These are phyloP conservation scores for Mucor velutinosus DNA, from an alignment of 371 early-diverging fungal genomes.

Conservation along the genomic window DNA sequence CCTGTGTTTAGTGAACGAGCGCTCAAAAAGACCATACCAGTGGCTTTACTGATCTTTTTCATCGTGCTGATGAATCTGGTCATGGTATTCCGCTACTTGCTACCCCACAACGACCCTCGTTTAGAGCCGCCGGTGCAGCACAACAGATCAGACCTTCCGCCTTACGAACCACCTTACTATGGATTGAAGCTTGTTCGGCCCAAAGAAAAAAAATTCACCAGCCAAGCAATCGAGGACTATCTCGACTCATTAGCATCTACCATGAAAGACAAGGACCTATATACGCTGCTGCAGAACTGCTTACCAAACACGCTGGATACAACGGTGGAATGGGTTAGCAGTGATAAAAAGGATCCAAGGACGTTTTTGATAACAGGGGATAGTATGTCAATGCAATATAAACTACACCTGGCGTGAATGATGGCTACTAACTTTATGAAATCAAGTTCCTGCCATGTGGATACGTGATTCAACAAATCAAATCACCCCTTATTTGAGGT, in stretches of 20 bases:
- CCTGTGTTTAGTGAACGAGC: not conserved
- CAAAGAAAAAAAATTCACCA: conserved; percentile 30
- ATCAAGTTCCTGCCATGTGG: conserved; percentile 58
- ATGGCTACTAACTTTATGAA: not conserved
- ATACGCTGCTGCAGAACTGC: conserved; percentile 51
- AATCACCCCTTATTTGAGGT: conserved; percentile 46
- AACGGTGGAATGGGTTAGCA: conserved; percentile 44
- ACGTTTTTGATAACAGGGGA: conserved; percentile 62
- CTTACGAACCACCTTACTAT: conserved; percentile 29
- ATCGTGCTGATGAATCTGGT: conserved; percentile 17
- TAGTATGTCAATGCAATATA: conserved; percentile 30
- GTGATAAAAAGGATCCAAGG: conserved; percentile 26
- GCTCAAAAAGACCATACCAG: not conserved
- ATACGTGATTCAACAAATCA: conserved; percentile 62
- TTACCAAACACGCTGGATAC: conserved; percentile 63
- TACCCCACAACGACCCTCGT: not conserved
- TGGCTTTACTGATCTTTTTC: conserved; percentile 6
- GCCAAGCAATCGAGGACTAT: conserved; percentile 33
- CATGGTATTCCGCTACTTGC: conserved; percentile 7
- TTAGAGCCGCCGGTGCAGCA: not conserved
- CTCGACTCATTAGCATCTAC: conserved; percentile 11
- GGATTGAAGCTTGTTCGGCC: conserved; percentile 26
- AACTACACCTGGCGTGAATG: not conserved
- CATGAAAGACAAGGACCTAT: conserved; percentile 43
- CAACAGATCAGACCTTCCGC: not conserved